A percentile compares a stretch with the other conserved stretches of the same genome.
Evolutionary conservation across 2,329 filamentous ascomycete genomes (phyloP).

Genomic region (Paradendryphiella salina): DNA sequence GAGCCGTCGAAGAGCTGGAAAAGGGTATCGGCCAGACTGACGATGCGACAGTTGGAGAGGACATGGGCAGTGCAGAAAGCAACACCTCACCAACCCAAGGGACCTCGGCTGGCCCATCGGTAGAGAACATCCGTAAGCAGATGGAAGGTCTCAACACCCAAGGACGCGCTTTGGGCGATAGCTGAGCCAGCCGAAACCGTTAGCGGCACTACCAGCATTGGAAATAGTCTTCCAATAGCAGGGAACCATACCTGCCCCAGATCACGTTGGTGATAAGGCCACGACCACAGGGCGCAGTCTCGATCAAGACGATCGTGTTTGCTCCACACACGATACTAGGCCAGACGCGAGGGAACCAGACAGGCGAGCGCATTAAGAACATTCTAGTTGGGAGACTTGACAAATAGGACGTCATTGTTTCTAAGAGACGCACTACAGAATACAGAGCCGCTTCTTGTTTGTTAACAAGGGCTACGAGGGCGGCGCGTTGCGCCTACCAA

Average conservation of each 20-base stretch:
- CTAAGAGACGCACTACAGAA: conserved; percentile 4
- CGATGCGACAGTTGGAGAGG: conserved; percentile 40
- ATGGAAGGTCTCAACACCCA: conserved; percentile 39
- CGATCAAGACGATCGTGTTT: conserved; percentile 4
- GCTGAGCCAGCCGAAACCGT: conserved; percentile 25
- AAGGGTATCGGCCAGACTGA: conserved; percentile 44
- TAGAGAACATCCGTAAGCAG: conserved; percentile 40
- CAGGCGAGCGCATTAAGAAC: neutral
- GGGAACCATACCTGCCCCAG: conserved; percentile 17
- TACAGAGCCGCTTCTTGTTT: conserved; percentile 1
- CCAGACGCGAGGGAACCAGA: neutral
- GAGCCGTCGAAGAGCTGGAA: conserved; percentile 51
- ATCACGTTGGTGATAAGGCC: conserved; percentile 15
- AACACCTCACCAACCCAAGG: conserved; percentile 9
- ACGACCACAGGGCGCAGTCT: conserved; percentile 23
- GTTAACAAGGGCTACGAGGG: conserved; percentile 1
- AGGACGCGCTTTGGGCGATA: conserved; percentile 24
- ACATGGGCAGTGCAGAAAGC: conserved; percentile 18
- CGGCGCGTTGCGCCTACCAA: conserved; percentile 2
- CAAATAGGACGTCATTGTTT: conserved; percentile 8
- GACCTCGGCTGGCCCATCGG: conserved; percentile 15
- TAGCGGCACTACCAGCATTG: conserved; percentile 28
- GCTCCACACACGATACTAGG: neutral
- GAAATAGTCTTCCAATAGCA: conserved; percentile 22
- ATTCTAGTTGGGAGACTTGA: neutral